These are phyloP conservation scores for Prunus armeniaca DNA, from an alignment of 306 rosid species.

Conservation along the genomic window DNA sequence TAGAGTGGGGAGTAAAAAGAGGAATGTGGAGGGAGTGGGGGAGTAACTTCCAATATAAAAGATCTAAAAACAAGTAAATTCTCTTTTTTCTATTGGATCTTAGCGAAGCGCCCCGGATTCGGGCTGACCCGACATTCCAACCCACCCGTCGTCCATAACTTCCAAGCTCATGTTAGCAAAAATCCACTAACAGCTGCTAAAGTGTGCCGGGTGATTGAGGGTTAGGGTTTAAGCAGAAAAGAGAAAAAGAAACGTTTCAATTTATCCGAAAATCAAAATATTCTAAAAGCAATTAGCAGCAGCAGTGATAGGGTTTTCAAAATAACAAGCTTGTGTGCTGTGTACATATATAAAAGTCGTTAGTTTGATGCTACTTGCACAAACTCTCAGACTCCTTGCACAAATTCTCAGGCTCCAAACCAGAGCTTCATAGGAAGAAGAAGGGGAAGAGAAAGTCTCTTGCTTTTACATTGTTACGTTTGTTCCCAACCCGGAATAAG, in stretches of 20 bases:
- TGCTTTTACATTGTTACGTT: constrained; percentile 3
- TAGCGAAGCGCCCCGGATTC: background rate
- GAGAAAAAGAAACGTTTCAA: background rate
- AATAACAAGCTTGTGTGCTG: constrained; percentile 13
- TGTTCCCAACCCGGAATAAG: background rate
- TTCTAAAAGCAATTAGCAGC: background rate
- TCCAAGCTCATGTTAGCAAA: background rate
- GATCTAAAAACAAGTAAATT: too few relatives aligned
- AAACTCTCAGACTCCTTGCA: constrained; percentile 22
- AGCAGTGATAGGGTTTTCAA: constrained; percentile 29
- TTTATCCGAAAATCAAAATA: background rate
- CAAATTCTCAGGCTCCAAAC: background rate
- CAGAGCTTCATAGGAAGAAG: background rate
- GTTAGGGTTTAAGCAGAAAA: constrained; percentile 28
- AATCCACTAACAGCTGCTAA: background rate
- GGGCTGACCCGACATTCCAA: background rate
- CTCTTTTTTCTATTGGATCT: too few relatives aligned
- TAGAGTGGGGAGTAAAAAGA: too few relatives aligned
- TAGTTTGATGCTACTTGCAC: constrained; percentile 5
- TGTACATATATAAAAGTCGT: constrained; percentile 1
- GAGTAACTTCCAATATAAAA: too few relatives aligned
- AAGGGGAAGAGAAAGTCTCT: constrained; percentile 8
- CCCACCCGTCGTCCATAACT: background rate
- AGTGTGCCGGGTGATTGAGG: background rate
- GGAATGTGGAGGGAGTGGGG: too few relatives aligned